Conservation (phyloP, 495 filamentous ascomycete genomes). For the Penicillium parvum region DNA sequence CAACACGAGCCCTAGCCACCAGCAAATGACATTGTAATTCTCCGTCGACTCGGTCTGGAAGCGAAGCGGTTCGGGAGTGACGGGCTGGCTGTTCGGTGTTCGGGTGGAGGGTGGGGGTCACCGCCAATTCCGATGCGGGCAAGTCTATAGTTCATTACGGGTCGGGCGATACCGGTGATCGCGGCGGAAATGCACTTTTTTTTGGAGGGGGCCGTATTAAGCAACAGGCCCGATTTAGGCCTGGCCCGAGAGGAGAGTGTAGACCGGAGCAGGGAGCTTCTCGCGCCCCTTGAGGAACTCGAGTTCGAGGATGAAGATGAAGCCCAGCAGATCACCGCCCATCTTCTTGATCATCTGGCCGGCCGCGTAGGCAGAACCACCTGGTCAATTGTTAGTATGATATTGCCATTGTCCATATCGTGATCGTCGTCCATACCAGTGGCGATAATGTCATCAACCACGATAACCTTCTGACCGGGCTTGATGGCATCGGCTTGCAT, state of each 20-base stretch:
- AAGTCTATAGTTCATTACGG: constrained; percentile 7
- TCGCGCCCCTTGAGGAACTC: constrained; percentile 89
- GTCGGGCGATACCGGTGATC: constrained; percentile 5
- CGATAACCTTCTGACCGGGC: constrained; percentile 80
- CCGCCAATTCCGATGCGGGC: constrained; percentile 3
- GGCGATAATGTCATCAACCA: constrained; percentile 97
- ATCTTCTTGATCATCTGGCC: constrained; percentile 80
- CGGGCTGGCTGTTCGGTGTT: not conserved
- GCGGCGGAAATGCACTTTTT: too few relatives aligned
- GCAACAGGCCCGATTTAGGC: constrained; percentile 17
- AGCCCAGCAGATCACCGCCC: constrained; percentile 79
- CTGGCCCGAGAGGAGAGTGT: constrained; percentile 74
- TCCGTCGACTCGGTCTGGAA: constrained; percentile 1
- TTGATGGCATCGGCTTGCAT: constrained; percentile 84
- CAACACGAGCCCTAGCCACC: too few relatives aligned
- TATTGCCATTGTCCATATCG: not conserved
- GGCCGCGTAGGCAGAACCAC: constrained; percentile 86
- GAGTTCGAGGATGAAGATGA: constrained; percentile 93
- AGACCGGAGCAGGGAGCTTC: constrained; percentile 79
- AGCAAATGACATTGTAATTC: too few relatives aligned
- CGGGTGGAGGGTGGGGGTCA: constrained; percentile 2
- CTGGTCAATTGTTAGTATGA: constrained; percentile 39
- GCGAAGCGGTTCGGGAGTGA: constrained; percentile 4
- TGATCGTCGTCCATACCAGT: constrained; percentile 73
- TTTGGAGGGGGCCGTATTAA: too few relatives aligned